Conservation (phyloP, 2,329 filamentous ascomycete species). For the Amylocarpus encephaloides region DNA sequence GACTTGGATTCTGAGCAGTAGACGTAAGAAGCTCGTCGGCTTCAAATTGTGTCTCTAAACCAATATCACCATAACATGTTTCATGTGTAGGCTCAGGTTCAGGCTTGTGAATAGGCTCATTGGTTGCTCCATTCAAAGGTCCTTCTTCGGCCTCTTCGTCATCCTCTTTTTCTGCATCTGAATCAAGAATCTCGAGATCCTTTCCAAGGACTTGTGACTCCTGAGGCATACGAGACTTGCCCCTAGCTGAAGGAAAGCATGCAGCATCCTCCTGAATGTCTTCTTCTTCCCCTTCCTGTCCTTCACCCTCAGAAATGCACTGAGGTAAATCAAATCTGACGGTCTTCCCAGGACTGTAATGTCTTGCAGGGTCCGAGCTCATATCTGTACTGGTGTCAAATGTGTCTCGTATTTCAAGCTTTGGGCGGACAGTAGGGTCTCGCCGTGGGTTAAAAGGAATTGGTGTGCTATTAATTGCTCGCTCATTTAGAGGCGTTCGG, state of each 20-base stretch:
- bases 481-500: slow-evolving; percentile 20
- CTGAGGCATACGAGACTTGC: neutral
- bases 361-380: slow-evolving; percentile 21
- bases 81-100: neutral
- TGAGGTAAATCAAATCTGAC: slow-evolving; percentile 24
- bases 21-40: slow-evolving; percentile 12
- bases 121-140: neutral
- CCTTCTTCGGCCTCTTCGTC: neutral
- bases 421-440: slow-evolving; percentile 18
- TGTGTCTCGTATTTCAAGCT: slow-evolving; percentile 25
- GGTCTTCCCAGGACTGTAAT: slow-evolving; percentile 25
- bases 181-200: slow-evolving; percentile 1
- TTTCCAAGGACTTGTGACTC: neutral
- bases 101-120: neutral
- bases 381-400: slow-evolving; percentile 19
- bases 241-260: neutral
- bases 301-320: neutral
- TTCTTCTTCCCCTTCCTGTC: neutral
- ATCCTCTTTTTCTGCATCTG: slow-evolving; percentile 17
- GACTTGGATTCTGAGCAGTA: neutral
- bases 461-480: slow-evolving; percentile 20
- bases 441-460: slow-evolving; percentile 19
- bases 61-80: slow-evolving; percentile 28
- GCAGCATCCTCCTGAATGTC: neutral
- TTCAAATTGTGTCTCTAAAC: slow-evolving; percentile 23